Conservation (phyloP, 371 early-diverging fungal species). For the Rhizopus stolonifer region DNA sequence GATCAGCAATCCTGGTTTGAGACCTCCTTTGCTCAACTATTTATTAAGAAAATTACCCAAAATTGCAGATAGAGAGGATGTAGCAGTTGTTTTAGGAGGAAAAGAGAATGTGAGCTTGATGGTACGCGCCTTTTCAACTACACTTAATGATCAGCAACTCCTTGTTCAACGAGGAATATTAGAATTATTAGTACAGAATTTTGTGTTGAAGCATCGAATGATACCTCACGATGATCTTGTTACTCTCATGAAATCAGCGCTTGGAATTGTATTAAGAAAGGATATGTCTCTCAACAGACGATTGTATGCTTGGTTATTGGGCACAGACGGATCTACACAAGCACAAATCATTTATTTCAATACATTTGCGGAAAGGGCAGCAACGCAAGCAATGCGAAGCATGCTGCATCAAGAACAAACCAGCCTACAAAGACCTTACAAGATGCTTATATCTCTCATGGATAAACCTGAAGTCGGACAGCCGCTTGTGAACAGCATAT, state of each 20-base stretch:
- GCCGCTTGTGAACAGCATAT: slow-evolving; percentile 69
- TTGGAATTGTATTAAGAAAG: slow-evolving; percentile 80
- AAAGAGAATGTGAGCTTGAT: slow-evolving; percentile 67
- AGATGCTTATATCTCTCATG: slow-evolving; percentile 80
- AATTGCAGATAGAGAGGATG: slow-evolving; percentile 64
- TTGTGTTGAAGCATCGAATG: slow-evolving; percentile 68
- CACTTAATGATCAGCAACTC: slow-evolving; percentile 68
- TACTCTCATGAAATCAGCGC: slow-evolving; percentile 66
- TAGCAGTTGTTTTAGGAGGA: slow-evolving; percentile 66
- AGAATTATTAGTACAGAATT: slow-evolving; percentile 80
- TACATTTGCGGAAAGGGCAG: slow-evolving; percentile 38
- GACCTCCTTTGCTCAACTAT: slow-evolving; percentile 78
- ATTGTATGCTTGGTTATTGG: slow-evolving; percentile 88
- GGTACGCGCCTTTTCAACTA: slow-evolving; percentile 75
- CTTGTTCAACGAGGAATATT: slow-evolving; percentile 86
- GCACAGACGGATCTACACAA: slow-evolving; percentile 32
- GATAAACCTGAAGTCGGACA: slow-evolving; percentile 86
- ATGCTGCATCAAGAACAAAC: slow-evolving; percentile 56
- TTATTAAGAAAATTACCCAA: slow-evolving; percentile 74
- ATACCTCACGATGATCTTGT: slow-evolving; percentile 65
- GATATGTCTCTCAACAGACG: slow-evolving; percentile 95
- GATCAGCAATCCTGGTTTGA: slow-evolving; percentile 66
- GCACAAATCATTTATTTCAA: slow-evolving; percentile 38
- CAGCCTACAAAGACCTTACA: slow-evolving; percentile 71
- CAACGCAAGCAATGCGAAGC: slow-evolving; percentile 49